phyloP scores from a whole-genome alignment of 2,329 filamentous ascomycete species.

The Trichoderma atrobrunneum region DNA sequence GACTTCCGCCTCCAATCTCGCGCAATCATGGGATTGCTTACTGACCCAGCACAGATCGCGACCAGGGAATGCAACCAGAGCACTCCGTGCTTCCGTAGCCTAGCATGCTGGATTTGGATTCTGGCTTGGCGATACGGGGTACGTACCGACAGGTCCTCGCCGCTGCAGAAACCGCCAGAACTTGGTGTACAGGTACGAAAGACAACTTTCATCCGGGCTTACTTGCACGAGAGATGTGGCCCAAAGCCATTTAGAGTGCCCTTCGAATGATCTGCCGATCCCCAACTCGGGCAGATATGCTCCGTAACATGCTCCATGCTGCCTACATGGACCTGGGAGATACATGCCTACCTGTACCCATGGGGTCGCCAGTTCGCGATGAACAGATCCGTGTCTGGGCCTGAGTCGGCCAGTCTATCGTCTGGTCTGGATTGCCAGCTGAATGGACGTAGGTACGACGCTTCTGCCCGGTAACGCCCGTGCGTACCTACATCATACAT shows the following conservation, averaged over 20 bases:
- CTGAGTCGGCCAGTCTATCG: neutral
- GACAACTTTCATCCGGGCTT: slow-evolving; percentile 6
- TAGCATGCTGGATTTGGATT: neutral
- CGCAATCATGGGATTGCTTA: neutral
- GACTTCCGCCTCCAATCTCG: neutral
- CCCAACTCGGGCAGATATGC: neutral
- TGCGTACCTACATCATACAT: neutral
- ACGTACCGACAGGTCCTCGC: neutral
- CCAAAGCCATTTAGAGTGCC: neutral
- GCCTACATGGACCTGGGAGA: neutral
- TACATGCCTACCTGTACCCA: neutral
- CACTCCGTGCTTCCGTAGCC: neutral
- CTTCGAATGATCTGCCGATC: slow-evolving; percentile 10
- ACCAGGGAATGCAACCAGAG: neutral
- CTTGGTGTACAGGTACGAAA: neutral
- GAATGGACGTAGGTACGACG: neutral
- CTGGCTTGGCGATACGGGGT: neutral
- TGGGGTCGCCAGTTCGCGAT: neutral
- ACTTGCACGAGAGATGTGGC: neutral
- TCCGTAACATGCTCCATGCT: slow-evolving; percentile 2
- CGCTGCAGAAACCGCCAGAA: neutral
- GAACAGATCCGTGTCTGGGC: neutral
- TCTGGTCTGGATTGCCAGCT: neutral
- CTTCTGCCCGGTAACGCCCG: neutral
- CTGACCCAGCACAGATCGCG: neutral